Conservation (phyloP, 495 filamentous ascomycete species). For the Penicillium subrubescens region DNA sequence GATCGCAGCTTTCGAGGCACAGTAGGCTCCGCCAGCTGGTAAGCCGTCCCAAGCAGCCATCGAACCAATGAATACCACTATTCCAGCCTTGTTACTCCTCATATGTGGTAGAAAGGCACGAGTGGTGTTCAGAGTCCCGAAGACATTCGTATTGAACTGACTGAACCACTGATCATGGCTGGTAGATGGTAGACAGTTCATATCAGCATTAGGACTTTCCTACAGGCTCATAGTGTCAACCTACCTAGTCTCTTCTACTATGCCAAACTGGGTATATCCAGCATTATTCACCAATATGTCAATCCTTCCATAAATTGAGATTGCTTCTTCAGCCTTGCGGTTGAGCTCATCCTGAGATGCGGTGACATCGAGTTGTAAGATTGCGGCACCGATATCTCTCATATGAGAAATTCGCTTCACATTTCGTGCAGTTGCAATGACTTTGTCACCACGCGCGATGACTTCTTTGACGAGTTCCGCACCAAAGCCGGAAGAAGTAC, state of each 20-base stretch:
- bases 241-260: constrained; percentile 25
- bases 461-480: constrained; percentile 43
- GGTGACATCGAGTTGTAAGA: constrained; percentile 49
- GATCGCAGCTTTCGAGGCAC: constrained; percentile 54
- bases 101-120: constrained; percentile 52
- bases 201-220: not conserved
- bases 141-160: constrained; percentile 39
- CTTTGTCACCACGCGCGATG: constrained; percentile 47
- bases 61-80: constrained; percentile 48
- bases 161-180: constrained; percentile 14
- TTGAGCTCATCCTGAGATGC: constrained; percentile 35
- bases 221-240: not conserved
- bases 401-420: constrained; percentile 42
- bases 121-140: constrained; percentile 50
- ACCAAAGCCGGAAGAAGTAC: constrained; percentile 57
- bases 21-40: constrained; percentile 46
- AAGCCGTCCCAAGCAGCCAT: constrained; percentile 43
- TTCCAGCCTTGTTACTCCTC: constrained; percentile 38
- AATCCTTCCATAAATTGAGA: constrained; percentile 39
- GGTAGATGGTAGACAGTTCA: not conserved
- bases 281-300: constrained; percentile 59
- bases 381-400: constrained; percentile 43
- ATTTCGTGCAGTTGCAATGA: constrained; percentile 58
- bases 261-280: constrained; percentile 38
- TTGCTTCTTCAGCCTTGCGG: constrained; percentile 40